Conservation (phyloP, 371 early-diverging fungal species). For the Mucor saturninus region DNA sequence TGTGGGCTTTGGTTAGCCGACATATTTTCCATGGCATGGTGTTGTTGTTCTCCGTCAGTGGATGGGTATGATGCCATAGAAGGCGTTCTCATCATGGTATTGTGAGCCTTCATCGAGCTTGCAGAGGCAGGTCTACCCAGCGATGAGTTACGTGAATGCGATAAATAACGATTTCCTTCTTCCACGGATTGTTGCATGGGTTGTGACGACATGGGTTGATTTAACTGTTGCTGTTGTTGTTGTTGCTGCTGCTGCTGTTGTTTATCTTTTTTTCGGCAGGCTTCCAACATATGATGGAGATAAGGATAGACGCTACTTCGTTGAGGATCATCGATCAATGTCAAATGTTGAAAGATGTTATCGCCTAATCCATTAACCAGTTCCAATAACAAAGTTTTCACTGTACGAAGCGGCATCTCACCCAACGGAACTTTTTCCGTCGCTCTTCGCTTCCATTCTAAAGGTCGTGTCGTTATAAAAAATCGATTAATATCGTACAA, state of each 20-base stretch:
- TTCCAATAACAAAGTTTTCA: slow-evolving; percentile 89
- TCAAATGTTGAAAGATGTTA: slow-evolving; percentile 61
- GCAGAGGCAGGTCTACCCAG: slow-evolving; percentile 42
- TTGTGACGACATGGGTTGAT: slow-evolving; percentile 20
- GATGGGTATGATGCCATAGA: slow-evolving; percentile 32
- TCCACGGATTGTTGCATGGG: slow-evolving; percentile 27
- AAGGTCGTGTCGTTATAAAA: slow-evolving; percentile 77
- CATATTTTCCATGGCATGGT: slow-evolving; percentile 3
- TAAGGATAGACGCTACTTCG: slow-evolving; percentile 72
- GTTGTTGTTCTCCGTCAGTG: slow-evolving; percentile 4
- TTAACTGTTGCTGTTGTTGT: slow-evolving; percentile 1
- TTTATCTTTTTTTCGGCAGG: slow-evolving; percentile 57
- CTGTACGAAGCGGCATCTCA: slow-evolving; percentile 92
- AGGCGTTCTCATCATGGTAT: slow-evolving; percentile 28
- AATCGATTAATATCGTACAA: slow-evolving; percentile 82
- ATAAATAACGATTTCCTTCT: slow-evolving; percentile 15
- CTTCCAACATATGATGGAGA: slow-evolving; percentile 73
- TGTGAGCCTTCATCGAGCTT: slow-evolving; percentile 33
- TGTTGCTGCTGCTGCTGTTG: slow-evolving; percentile 39
- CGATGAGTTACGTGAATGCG: slow-evolving; percentile 36
- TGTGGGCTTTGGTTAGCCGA: slow-evolving; percentile 15
- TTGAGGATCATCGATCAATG: slow-evolving; percentile 67
- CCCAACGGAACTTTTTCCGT: slow-evolving; percentile 76
- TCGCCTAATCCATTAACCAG: slow-evolving; percentile 73
- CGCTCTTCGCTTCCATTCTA: slow-evolving; percentile 86